These are phyloP conservation scores for Fusarium marasasianum DNA, from an alignment of 2,329 filamentous ascomycete species.

Conservation along the genomic window DNA sequence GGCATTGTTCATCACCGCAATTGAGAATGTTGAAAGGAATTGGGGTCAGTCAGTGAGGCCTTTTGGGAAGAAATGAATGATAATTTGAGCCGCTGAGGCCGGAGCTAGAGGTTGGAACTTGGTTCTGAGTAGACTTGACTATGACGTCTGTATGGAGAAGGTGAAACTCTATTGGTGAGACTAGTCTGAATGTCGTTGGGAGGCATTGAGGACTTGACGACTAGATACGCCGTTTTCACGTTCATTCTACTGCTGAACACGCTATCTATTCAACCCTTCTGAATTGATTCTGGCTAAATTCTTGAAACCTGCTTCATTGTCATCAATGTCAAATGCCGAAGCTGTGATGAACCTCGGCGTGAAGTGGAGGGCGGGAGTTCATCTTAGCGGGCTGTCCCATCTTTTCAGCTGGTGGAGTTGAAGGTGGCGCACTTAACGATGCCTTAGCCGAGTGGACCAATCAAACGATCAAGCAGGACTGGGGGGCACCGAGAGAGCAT, in stretches of 20 bases:
- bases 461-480: background rate
- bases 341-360: background rate
- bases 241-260: background rate
- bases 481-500: no score
- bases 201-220: background rate
- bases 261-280: no score
- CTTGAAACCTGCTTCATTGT: no score
- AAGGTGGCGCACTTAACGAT: background rate
- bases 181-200: background rate
- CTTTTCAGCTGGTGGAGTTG: background rate
- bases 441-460: background rate
- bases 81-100: background rate
- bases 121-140: background rate
- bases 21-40: rapidly evolving
- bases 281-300: no score
- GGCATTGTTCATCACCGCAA: background rate
- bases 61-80: background rate
- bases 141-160: slow-evolving; percentile 10
- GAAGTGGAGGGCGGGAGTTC: background rate
- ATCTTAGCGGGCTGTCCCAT: background rate
- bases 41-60: no score
- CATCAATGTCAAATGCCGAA: background rate
- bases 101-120: background rate
- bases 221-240: rapidly evolving
- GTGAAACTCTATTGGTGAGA: background rate